These are phyloP conservation scores for Corynascus novoguineensis DNA, from an alignment of 495 filamentous ascomycete species.

Conservation along the genomic window DNA sequence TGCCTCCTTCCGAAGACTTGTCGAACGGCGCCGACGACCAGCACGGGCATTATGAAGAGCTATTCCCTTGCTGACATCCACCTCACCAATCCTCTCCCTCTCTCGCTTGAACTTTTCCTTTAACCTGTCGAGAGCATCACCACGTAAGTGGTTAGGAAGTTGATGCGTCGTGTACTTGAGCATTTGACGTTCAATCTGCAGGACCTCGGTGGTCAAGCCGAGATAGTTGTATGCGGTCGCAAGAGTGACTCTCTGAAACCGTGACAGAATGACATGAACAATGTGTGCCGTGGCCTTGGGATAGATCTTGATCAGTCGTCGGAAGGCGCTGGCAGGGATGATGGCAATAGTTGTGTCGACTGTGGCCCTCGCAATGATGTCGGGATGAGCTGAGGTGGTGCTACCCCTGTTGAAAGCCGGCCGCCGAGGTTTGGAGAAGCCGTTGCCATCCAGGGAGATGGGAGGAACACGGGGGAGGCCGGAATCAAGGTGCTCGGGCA, in stretches of 20 bases:
- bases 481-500: conserved; percentile 24
- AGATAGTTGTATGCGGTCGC: conserved; percentile 91
- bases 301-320: conserved; percentile 88
- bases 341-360: conserved; percentile 98
- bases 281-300: conserved; percentile 96
- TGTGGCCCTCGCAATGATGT: conserved; percentile 93
- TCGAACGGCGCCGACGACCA: conserved; percentile 63
- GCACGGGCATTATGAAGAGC: conserved; percentile 78
- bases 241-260: conserved; percentile 90
- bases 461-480: conserved; percentile 56
- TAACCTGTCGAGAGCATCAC: conserved; percentile 72
- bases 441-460: conserved; percentile 58
- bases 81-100: conserved; percentile 72
- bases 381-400: conserved; percentile 82
- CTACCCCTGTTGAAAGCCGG: conserved; percentile 42
- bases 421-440: conserved; percentile 20
- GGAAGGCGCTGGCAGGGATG: conserved; percentile 92
- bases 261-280: conserved; percentile 90
- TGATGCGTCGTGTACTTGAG: conserved; percentile 86
- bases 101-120: conserved; percentile 92
- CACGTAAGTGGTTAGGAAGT: conserved; percentile 85
- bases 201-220: conserved; percentile 81
- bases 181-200: conserved; percentile 87
- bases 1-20: conserved; percentile 73
- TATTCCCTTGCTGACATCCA: conserved; percentile 89